A percentile compares a stretch with the other conserved stretches of the same genome.
Conservation (phyloP, 257 asterid genomes). For the Salvia hispanica region DNA sequence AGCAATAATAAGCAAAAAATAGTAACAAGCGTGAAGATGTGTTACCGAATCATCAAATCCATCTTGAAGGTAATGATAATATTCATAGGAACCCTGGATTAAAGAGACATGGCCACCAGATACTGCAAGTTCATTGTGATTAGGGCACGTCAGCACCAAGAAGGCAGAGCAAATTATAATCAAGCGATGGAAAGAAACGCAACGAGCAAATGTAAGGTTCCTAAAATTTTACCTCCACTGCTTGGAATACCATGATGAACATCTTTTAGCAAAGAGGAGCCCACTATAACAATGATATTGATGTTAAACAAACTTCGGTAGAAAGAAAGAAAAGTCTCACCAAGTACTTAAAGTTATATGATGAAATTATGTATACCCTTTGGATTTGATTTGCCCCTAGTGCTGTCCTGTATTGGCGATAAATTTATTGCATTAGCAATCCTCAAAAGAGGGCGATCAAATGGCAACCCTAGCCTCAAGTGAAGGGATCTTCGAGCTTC, state of each 20-base stretch:
- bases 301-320: constrained; percentile 9
- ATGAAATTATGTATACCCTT: constrained; percentile 53
- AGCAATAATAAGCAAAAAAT: background rate
- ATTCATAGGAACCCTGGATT: constrained; percentile 93
- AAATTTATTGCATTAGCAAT: constrained; percentile 75
- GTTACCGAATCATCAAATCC: constrained; percentile 97
- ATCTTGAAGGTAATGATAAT: constrained; percentile 91
- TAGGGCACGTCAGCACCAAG: constrained; percentile 23
- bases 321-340: constrained; percentile 14
- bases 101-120: constrained; percentile 75
- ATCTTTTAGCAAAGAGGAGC: constrained; percentile 77
- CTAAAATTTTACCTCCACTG: constrained; percentile 69
- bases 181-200: constrained; percentile 14
- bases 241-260: constrained; percentile 84
- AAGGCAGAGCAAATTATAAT: constrained; percentile 10
- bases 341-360: background rate
- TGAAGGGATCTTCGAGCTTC: constrained; percentile 83
- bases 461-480: constrained; percentile 86
- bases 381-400: constrained; percentile 43
- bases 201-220: constrained; percentile 24
- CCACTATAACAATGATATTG: constrained; percentile 41
- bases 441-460: constrained; percentile 96
- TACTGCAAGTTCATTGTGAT: constrained; percentile 51
- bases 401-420: constrained; percentile 46
- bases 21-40: constrained; percentile 25